Percentiles rank a stretch among this genome's conserved stretches.
Evolutionary conservation across 257 asterid genomes (phyloP).

Genomic region (Nicotiana noctiflora): DNA sequence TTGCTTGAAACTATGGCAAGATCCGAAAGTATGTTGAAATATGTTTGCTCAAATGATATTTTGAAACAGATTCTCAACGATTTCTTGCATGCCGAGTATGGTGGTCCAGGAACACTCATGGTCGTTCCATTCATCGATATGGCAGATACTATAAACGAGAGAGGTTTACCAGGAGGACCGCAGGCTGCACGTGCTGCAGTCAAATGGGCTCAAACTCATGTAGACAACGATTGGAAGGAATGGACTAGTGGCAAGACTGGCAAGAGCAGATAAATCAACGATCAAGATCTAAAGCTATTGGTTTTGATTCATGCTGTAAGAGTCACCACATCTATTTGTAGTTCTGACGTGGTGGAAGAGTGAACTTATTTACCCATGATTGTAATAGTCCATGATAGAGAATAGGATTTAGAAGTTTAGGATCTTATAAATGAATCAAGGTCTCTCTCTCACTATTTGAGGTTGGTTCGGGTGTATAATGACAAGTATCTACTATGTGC

Average conservation of each 20-base stretch:
- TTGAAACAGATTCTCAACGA: slow-evolving; percentile 51
- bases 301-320: neutral
- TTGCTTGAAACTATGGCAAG: neutral
- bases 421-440: neutral
- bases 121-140: slow-evolving; percentile 77
- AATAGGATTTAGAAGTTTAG: neutral
- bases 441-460: neutral
- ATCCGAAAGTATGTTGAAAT: neutral
- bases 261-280: neutral
- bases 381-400: neutral
- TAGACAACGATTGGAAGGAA: slow-evolving; percentile 83
- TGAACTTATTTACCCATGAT: neutral
- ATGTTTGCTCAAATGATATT: neutral
- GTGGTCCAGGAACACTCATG: slow-evolving; percentile 89
- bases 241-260: slow-evolving; percentile 37
- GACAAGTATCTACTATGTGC: neutral
- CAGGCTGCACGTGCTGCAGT: slow-evolving; percentile 91
- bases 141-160: slow-evolving; percentile 78
- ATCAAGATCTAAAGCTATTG: neutral
- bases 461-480: neutral
- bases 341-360: neutral
- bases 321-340: neutral
- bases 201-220: slow-evolving; percentile 77
- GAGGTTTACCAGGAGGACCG: slow-evolving; percentile 87
- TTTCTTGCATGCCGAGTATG: slow-evolving; percentile 76